phyloP scores from a whole-genome alignment of 2,329 filamentous ascomycete species.

The Alternaria conjuncta region DNA sequence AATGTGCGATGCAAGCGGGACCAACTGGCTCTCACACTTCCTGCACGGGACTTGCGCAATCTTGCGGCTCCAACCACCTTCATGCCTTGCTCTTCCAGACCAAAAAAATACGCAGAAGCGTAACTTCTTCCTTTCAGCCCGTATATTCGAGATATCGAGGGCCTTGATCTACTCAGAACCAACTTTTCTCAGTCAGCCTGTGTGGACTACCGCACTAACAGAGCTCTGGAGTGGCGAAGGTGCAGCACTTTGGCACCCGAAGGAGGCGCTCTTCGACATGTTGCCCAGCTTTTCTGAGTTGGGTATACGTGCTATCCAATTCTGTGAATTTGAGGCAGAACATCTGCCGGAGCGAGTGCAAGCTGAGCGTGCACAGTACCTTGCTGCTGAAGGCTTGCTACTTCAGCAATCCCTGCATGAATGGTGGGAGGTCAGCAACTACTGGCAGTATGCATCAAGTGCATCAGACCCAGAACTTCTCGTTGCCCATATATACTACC shows the following conservation, averaged over 20 bases:
- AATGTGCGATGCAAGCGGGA: conserved; percentile 35
- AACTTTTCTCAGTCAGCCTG: conserved; percentile 26
- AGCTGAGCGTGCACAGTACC: neutral
- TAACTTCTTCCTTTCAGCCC: conserved; percentile 32
- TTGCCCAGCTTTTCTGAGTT: conserved; percentile 29
- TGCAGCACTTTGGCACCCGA: conserved; percentile 27
- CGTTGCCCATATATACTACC: conserved; percentile 26
- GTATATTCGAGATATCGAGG: conserved; percentile 37
- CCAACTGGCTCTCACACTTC: conserved; percentile 37
- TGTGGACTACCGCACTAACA: conserved; percentile 26
- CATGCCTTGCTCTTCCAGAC: conserved; percentile 6
- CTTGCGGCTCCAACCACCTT: conserved; percentile 27
- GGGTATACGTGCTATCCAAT: conserved; percentile 19
- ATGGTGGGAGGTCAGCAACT: conserved; percentile 20
- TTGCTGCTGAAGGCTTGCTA: conserved; percentile 28
- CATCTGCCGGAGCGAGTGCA: neutral
- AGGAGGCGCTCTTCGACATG: conserved; percentile 36
- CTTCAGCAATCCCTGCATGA: conserved; percentile 21
- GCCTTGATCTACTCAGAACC: conserved; percentile 33
- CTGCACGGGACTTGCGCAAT: conserved; percentile 36
- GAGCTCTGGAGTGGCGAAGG: conserved; percentile 22
- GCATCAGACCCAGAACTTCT: conserved; percentile 19
- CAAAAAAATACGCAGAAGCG: conserved; percentile 13
- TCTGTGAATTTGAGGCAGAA: conserved; percentile 6
- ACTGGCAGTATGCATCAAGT: conserved; percentile 14